These are phyloP conservation scores for Saccharomycopsis hybrid DNA, from an alignment of 1,139 yeast genomes.

Conservation along the genomic window DNA sequence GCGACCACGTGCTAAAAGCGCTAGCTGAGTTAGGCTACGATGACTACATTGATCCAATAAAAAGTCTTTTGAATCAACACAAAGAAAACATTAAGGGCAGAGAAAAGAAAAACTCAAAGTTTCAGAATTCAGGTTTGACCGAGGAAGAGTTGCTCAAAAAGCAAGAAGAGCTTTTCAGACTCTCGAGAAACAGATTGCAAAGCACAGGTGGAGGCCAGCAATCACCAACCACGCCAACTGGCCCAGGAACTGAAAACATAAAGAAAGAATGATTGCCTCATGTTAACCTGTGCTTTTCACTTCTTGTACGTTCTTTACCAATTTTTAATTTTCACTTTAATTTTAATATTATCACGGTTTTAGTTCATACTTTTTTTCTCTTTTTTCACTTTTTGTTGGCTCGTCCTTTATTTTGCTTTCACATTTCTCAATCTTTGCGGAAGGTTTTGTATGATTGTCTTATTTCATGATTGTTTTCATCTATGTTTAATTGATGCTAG, in stretches of 20 bases:
- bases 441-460: not conserved
- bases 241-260: not conserved
- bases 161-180: slow-evolving; percentile 88
- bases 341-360: not conserved
- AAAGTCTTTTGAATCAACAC: slow-evolving; percentile 77
- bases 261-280: slow-evolving; percentile 1
- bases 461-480: not conserved
- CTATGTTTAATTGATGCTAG: too few relatives aligned
- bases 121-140: slow-evolving; percentile 84
- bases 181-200: slow-evolving; percentile 74
- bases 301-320: not conserved
- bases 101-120: slow-evolving; percentile 87
- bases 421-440: not conserved
- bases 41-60: slow-evolving; percentile 77
- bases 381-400: not conserved
- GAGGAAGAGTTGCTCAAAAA: slow-evolving; percentile 89
- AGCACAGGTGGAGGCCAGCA: slow-evolving; percentile 24
- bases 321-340: not conserved
- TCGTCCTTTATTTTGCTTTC: not conserved
- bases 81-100: slow-evolving; percentile 83
- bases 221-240: slow-evolving; percentile 6
- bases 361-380: not conserved
- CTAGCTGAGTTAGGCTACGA: slow-evolving; percentile 81
- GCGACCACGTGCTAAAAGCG: slow-evolving; percentile 93
- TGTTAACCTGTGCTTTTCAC: not conserved